Evolutionary conservation across 2,329 filamentous ascomycete genomes (phyloP), one percentile per base, ranked within the genome.

Genomic region (Hymenoscyphus occultus): DNA sequence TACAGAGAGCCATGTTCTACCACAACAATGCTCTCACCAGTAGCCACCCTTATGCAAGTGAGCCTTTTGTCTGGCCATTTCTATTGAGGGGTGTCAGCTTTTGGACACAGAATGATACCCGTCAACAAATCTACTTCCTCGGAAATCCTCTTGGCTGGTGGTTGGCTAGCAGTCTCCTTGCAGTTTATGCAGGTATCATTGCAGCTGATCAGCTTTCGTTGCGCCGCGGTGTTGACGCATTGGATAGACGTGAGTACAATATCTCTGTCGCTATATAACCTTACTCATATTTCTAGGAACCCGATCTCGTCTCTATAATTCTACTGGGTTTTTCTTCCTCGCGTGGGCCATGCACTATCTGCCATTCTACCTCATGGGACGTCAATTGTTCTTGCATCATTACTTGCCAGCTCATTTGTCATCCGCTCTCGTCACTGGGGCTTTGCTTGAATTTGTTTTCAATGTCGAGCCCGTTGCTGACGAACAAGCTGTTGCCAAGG

Each of bases 11-110:
- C 73, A 99, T 99, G 93, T 99, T 99, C 85, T 94, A 91, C 85
- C 95, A 99, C 84, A 99, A 99, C 85, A 98, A 93, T 78, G 94
- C 96, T 74, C 82, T 99, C 76, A 99, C 95, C 56, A 96, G 93
- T 81, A 96, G 92, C 76, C 95, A 99, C 78, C 95, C 95, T 1
- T 99, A 99, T 77, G 87, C 95, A 54, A 97, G 92, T 73, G 90
- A 93, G 76, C 95, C 95, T 6, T 95, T 96, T 80, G 92, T 96
- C 75, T 99, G 95, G 95, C 95, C 95, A 1, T 98, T 99, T 86
- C 84, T 99, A 76, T 86, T 99, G 64, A 90, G 95, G 39, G 95
- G 95, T 79, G 94, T 99, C 72, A 97, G 93, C 79, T 99, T 99
- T 88, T 99, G 95, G 95, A 99, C 95, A 9, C 91, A 98, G 77